phyloP scores from a whole-genome alignment of 352 stramenopile species.

The Pythium rishiriense region DNA sequence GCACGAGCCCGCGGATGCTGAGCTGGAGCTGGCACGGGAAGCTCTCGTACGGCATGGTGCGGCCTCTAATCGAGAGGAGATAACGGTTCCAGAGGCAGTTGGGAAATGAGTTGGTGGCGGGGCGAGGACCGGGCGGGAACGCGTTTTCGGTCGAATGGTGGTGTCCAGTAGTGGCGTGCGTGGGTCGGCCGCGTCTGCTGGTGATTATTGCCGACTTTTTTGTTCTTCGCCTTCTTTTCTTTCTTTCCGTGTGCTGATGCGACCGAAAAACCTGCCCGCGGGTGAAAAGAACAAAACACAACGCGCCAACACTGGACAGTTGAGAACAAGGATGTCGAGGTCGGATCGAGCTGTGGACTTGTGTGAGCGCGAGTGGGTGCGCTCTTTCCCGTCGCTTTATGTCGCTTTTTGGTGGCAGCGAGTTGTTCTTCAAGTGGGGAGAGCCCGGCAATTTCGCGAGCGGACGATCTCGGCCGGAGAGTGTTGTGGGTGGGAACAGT shows the following conservation, averaged over 20 bases:
- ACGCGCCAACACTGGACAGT: background rate
- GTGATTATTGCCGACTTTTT: constrained; percentile 5
- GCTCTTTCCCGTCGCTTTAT: constrained; percentile 1
- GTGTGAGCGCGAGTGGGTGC: background rate
- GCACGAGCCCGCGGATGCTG: constrained; percentile 66
- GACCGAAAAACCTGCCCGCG: background rate
- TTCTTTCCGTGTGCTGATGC: background rate
- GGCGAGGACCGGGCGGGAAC: background rate
- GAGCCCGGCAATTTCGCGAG: background rate
- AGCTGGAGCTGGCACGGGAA: constrained; percentile 60
- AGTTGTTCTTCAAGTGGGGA: constrained; percentile 8
- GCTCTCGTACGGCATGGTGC: constrained; percentile 72
- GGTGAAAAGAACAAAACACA: background rate
- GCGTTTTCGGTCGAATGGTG: background rate
- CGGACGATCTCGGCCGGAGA: constrained; percentile 3
- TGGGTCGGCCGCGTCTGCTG: constrained; percentile 1
- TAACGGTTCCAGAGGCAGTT: constrained; percentile 10
- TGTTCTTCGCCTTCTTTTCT: constrained; percentile 3
- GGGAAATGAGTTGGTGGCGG: constrained; percentile 16
- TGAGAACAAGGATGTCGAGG: constrained; percentile 7
- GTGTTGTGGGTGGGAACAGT: background rate
- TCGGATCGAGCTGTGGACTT: background rate
- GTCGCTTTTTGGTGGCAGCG: constrained; percentile 15
- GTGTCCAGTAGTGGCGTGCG: background rate
- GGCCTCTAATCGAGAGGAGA: constrained; percentile 7